Base-by-base conservation (phyloP, 176 grass and related monocot genomes). In the Tillandsia leiboldiana region DNA sequence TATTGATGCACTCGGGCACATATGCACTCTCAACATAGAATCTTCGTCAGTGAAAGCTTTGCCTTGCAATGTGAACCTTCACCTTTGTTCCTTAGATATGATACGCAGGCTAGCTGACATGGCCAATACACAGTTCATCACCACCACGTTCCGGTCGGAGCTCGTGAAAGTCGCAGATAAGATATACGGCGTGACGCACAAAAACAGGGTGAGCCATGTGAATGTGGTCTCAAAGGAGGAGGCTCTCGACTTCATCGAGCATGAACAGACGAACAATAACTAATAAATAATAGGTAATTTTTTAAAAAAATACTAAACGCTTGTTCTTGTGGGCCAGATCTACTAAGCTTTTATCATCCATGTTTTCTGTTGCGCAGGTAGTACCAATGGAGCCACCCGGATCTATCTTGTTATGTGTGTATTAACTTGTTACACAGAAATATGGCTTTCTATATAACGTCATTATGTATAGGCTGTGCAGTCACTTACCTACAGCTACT, bases 191-290 rank as follows among this genome's bases (percentile, higher is more conserved):
- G 94, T 99, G 62, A 99, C 86, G 1, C 94, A 99, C 77, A 93
- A 90, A 83, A 93, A 93, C 56, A 88, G 94, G 49, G 94, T 90
- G 12, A 99, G 89, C 74, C 81, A 85, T 53, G 88, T 99, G 53
- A 85, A 93, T 2, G 87, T 99, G 52, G 82, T 99, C 12, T 77
- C 94, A 17, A 87, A 86, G 82, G 87, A 99, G 64, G 75, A 90
- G 50, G 94, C 89, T 53, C 51, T 99, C 86, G 87, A 99, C 80
- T 99, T 99, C 74, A 90, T 99, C 26, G 94, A 93, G 84, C 94
- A 85, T 72, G 94, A 99, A 51, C 89, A 99, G 84, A 83, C 94
- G 11, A 82, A 88, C 50, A 93, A 93, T 68, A 42, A 42, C 33
- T 42, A 73, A 86, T 48, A 81, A 86, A 61, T 93, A 73, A 93